phyloP scores from a whole-genome alignment of 139 green algal genomes.

The Zygnema cylindricum region DNA sequence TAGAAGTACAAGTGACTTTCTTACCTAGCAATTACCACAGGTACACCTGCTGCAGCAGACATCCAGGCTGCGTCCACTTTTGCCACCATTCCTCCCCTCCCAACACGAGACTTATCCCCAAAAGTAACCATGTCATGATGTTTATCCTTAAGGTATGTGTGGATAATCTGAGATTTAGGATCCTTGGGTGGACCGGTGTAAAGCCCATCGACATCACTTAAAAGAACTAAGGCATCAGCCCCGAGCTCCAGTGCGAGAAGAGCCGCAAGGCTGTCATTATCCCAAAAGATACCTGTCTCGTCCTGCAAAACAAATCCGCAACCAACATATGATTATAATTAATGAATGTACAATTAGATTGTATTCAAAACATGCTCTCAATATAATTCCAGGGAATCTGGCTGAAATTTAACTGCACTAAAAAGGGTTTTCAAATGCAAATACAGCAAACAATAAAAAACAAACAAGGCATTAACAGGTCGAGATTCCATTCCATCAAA shows the following conservation, averaged over 20 bases:
- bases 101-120: slow-evolving; percentile 62
- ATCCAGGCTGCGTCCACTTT: slow-evolving; percentile 72
- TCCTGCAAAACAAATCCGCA: no score
- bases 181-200: slow-evolving; percentile 66
- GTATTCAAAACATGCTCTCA: no score
- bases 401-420: no score
- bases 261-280: slow-evolving; percentile 75
- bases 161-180: slow-evolving; percentile 66
- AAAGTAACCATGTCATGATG: slow-evolving; percentile 67
- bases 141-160: slow-evolving; percentile 63
- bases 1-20: no score
- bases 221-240: slow-evolving; percentile 71
- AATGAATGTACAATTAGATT: no score
- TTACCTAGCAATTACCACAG: slow-evolving; percentile 68
- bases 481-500: no score
- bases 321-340: no score
- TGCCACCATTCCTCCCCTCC: slow-evolving; percentile 70
- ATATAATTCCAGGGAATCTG: no score
- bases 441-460: no score
- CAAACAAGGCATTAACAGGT: no score
- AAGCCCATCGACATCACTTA: slow-evolving; percentile 74
- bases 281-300: slow-evolving; percentile 63
- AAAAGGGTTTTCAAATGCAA: no score
- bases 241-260: slow-evolving; percentile 69
- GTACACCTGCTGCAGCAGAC: slow-evolving; percentile 62